A percentile compares a stretch with the other conserved stretches of the same genome.
Conservation (phyloP, 2,329 filamentous ascomycete species). For the Pseudocercospora cruenta region DNA sequence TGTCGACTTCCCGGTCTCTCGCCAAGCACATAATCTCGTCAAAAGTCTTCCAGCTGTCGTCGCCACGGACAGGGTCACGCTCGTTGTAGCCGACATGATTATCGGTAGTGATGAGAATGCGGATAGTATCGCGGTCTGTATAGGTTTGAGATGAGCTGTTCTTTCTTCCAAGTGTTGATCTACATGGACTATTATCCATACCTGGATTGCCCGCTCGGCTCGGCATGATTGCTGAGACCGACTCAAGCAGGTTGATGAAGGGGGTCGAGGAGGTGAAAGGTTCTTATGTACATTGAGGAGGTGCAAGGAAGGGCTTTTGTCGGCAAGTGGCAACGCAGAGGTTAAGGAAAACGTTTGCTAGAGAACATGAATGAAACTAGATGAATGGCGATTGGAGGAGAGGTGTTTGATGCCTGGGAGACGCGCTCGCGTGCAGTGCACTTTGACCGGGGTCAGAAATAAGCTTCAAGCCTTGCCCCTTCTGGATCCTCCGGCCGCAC, state of each 20-base stretch:
- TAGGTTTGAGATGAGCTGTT: slow-evolving; percentile 16
- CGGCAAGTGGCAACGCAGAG: background rate
- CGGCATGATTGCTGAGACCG: background rate
- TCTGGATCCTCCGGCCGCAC: slow-evolving; percentile 5
- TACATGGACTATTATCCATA: slow-evolving; percentile 8
- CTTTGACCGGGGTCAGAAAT: background rate
- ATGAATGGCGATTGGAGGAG: slow-evolving; percentile 1
- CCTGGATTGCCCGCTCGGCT: slow-evolving; percentile 3
- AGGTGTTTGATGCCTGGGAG: background rate
- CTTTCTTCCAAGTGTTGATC: slow-evolving; percentile 6
- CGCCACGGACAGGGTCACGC: slow-evolving; percentile 87
- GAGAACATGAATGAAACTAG: background rate
- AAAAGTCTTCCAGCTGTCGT: slow-evolving; percentile 96
- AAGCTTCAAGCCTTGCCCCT: background rate
- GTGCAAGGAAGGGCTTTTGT: background rate
- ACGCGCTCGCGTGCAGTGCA: slow-evolving; percentile 6
- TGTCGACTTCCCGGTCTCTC: slow-evolving; percentile 87
- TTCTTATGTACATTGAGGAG: background rate
- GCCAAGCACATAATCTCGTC: slow-evolving; percentile 93
- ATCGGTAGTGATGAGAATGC: slow-evolving; percentile 90
- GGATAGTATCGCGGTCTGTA: slow-evolving; percentile 77
- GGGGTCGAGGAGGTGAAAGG: background rate
- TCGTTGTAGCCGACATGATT: slow-evolving; percentile 98
- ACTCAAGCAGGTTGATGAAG: background rate
- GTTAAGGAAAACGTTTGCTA: background rate